Evolutionary conservation across 352 stramenopile species (phyloP).

Genomic region (Hyaloperonospora arabidopsidis): DNA sequence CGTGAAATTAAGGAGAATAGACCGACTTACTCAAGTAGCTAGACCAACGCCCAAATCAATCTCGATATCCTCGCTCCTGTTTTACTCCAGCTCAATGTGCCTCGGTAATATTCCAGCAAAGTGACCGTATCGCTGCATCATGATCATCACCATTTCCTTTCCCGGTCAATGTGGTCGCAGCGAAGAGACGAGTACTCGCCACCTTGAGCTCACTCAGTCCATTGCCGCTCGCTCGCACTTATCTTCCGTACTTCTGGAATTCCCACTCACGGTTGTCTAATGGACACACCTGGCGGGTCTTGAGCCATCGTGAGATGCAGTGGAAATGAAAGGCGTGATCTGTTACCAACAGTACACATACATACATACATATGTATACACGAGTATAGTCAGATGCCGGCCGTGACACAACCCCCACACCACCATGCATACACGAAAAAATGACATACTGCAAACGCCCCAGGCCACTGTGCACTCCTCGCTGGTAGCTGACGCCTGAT

Average conservation of each 20-base stretch:
- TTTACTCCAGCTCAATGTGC: conserved; percentile 5
- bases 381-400: no score
- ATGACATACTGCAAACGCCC: conserved; percentile 76
- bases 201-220: conserved; percentile 1
- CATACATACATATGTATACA: not conserved
- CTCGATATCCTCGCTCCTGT: not conserved
- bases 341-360: conserved; percentile 36
- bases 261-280: conserved; percentile 99
- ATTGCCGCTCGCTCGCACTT: conserved; percentile 36
- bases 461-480: conserved; percentile 84
- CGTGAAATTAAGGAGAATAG: no score
- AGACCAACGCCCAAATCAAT: not conserved
- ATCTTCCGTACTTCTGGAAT: conserved; percentile 95
- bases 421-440: not conserved
- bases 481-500: conserved; percentile 82
- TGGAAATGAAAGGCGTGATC: conserved; percentile 99
- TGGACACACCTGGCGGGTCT: conserved; percentile 97
- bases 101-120: not conserved
- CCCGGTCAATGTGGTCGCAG: conserved; percentile 4
- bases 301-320: conserved; percentile 99
- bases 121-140: not conserved
- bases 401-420: no score
- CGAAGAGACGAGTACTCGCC: not conserved
- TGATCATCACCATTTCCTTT: conserved; percentile 5
- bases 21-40: conserved; percentile 25